Base-by-base conservation (phyloP, 129 eudicot species). In the Chrysanthemum makinoi region DNA sequence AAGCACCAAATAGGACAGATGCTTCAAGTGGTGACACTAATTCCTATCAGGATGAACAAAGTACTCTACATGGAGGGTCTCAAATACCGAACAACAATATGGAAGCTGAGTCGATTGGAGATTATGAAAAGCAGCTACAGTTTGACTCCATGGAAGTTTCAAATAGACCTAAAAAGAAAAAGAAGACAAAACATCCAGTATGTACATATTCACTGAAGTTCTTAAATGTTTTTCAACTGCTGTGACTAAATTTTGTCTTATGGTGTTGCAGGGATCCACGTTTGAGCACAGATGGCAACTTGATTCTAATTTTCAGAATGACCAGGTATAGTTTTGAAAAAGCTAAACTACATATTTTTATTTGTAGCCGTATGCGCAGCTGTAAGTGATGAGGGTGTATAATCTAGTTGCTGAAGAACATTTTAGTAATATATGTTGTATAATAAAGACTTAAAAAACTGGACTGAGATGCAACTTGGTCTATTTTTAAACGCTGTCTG, bases 11-110 rank as follows among this genome's bases (percentile, higher is more conserved):
- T 73, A 93, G 86, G 84, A 62, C 91, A 30, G 99, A 87, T 75
- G 96, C 96, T 72, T 90, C 99, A 65, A 95, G 99, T 81, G 97
- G 96, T 58, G 99, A 90, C 76, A 90, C 96, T 20, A 88, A 80
- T 77, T 95, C 96, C 48, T 95, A 84, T 79, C 99, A 95, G 82
- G 99, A 95, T 81, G 99, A 90, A 77, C 97, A 81, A 59, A 83
- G 86, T 66, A 87, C 84, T 72, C 72, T 88, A 12, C 94, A 78
- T 74, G 97, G 91, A 73, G 99, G 86, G 44, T 80, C 83, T 49
- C 76, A 73, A 57, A 63, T 81, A 20, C 86, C 82, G 18, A 88
- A 85, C 79, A 76, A 84, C 77, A 75, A 61, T 72, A 79, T 85
- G 84, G 99, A 95, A 83, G 96, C 85, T 71, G 95, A 95, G 65